Percentiles rank a stretch among this genome's conserved stretches.
phyloP scores from a whole-genome alignment of 768 basidiomycete genomes.

The Kwoniella sp. region DNA sequence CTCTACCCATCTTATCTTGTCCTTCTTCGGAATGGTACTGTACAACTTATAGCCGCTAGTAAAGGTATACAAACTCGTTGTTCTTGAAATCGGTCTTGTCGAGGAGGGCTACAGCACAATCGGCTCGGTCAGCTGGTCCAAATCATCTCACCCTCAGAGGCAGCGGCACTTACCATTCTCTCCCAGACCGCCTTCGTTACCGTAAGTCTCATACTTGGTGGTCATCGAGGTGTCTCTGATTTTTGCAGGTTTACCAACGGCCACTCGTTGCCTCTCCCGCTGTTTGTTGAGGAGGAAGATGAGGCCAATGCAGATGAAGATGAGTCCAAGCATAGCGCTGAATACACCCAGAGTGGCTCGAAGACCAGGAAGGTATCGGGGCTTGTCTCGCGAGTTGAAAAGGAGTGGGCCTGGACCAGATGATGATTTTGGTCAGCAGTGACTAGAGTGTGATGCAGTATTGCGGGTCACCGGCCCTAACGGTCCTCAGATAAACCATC shows the following conservation, averaged over 20 bases:
- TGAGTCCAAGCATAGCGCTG: slow-evolving; percentile 30
- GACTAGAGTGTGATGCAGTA: no score
- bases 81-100: slow-evolving; percentile 35
- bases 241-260: slow-evolving; percentile 50
- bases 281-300: slow-evolving; percentile 47
- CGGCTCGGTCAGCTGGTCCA: no score
- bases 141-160: no score
- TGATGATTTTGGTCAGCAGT: no score
- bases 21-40: no score
- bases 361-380: slow-evolving; percentile 44
- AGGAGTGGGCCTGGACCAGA: slow-evolving; percentile 43
- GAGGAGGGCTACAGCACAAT: slow-evolving; percentile 17
- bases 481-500: no score
- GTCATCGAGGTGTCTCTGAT: slow-evolving; percentile 46
- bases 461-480: no score
- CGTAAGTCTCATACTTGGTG: slow-evolving; percentile 35
- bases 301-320: slow-evolving; percentile 35
- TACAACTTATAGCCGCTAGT: no score
- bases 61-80: slow-evolving; percentile 29
- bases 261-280: slow-evolving; percentile 45
- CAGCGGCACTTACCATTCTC: slow-evolving; percentile 13
- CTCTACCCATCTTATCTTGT: no score
- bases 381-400: slow-evolving; percentile 50
- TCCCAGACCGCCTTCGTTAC: slow-evolving; percentile 14
- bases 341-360: slow-evolving; percentile 48